Percentiles rank a stretch among this genome's conserved stretches.
Evolutionary conservation across 1,284 basidiomycete species (phyloP).

Genomic region (Peniophora sp.): DNA sequence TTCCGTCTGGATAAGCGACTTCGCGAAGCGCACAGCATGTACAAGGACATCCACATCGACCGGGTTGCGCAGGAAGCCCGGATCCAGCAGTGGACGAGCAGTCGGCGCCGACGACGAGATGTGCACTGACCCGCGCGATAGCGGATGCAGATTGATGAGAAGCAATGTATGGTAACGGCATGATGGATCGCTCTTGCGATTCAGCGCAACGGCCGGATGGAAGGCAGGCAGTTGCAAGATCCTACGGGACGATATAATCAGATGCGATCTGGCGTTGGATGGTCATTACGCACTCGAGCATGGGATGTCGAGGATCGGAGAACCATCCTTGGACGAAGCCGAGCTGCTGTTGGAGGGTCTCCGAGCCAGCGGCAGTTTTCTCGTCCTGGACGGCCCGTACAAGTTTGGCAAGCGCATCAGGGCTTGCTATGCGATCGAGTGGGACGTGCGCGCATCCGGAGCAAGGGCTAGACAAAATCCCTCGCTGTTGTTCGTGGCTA

Average conservation of each 20-base stretch:
- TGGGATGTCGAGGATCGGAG: not conserved
- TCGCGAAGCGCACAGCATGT: conserved; percentile 6
- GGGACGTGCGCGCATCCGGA: conserved; percentile 1
- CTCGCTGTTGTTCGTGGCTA: conserved; percentile 1
- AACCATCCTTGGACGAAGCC: conserved; percentile 1
- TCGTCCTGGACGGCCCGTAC: not conserved
- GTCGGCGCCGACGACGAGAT: conserved; percentile 11
- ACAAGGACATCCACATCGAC: conserved; percentile 12
- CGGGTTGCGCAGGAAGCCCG: conserved; percentile 8
- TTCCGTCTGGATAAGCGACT: conserved; percentile 5
- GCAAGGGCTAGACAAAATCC: conserved; percentile 1
- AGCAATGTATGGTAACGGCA: conserved; percentile 10
- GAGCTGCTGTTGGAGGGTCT: not conserved
- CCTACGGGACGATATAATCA: no score
- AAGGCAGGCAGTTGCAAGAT: not conserved
- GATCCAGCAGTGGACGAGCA: conserved; percentile 10
- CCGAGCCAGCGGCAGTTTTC: not conserved
- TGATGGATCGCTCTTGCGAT: not conserved
- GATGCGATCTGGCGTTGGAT: no score
- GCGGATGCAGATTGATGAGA: conserved; percentile 10
- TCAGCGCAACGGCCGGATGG: not conserved
- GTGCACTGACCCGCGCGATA: conserved; percentile 14
- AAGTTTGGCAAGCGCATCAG: not conserved
- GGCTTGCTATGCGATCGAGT: not conserved
- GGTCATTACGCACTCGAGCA: conserved; percentile 2